Conservation (phyloP, 2,329 filamentous ascomycete species). For the Akanthomyces lecanii region DNA sequence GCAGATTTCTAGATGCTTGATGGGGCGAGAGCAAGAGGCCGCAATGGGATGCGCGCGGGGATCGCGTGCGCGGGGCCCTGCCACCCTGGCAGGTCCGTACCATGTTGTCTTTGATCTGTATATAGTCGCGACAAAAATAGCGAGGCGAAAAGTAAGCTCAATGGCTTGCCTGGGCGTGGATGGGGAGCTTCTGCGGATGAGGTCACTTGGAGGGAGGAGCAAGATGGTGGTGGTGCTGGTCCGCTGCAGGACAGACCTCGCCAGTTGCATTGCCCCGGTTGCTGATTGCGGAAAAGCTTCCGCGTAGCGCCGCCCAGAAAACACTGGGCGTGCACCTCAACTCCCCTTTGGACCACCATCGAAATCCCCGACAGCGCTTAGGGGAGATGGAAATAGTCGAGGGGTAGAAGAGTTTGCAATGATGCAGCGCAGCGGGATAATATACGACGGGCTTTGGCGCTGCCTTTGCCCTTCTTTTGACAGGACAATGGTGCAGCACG, state of each 20-base stretch:
- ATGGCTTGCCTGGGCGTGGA: not conserved
- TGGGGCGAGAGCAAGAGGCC: not conserved
- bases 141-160: not conserved
- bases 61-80: not conserved
- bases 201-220: slow-evolving; percentile 1
- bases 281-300: slow-evolving; percentile 13
- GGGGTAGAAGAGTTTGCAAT: not conserved
- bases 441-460: slow-evolving; percentile 59
- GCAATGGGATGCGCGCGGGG: not conserved
- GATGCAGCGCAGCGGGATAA: slow-evolving; percentile 32
- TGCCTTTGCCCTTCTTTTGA: slow-evolving; percentile 58
- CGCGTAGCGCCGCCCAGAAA: not conserved
- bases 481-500: slow-evolving; percentile 20
- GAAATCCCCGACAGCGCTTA: not conserved
- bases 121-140: not conserved
- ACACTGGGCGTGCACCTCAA: not conserved
- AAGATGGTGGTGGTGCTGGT: not conserved
- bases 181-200: not conserved
- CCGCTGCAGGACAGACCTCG: slow-evolving; percentile 21
- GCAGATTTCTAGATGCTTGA: slow-evolving; percentile 16
- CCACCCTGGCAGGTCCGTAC: not conserved
- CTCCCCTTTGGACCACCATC: not conserved
- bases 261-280: slow-evolving; percentile 29
- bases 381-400: not conserved
- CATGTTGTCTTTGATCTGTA: not conserved